A percentile compares a stretch with the other conserved stretches of the same genome.
Conservation (phyloP, 2,329 filamentous ascomycete species). For the Paraphaeosphaeria minitans region DNA sequence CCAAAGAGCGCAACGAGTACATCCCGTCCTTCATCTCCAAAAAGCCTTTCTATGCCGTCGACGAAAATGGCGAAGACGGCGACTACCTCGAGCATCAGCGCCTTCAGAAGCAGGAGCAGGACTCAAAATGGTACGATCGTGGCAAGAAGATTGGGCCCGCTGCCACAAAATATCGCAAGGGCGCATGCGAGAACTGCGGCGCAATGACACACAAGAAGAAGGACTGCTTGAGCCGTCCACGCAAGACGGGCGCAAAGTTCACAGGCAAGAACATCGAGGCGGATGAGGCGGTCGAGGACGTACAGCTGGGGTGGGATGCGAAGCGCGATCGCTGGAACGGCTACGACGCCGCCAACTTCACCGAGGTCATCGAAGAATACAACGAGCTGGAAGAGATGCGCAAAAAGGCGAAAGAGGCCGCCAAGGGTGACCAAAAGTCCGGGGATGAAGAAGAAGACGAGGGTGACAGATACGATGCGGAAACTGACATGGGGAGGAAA, state of each 20-base stretch:
- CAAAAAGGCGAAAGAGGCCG: slow-evolving; percentile 50
- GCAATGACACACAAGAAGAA: slow-evolving; percentile 96
- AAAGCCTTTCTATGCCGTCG: slow-evolving; percentile 92
- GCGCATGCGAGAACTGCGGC: slow-evolving; percentile 97
- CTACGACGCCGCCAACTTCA: slow-evolving; percentile 89
- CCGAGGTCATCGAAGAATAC: slow-evolving; percentile 85
- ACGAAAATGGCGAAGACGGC: slow-evolving; percentile 67
- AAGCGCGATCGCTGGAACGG: slow-evolving; percentile 98
- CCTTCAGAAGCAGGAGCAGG: slow-evolving; percentile 71
- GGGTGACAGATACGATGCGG: slow-evolving; percentile 79
- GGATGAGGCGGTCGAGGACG: slow-evolving; percentile 84
- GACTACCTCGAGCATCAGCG: slow-evolving; percentile 98
- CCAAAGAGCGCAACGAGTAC: slow-evolving; percentile 95
- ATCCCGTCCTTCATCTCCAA: slow-evolving; percentile 98
- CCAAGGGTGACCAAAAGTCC: slow-evolving; percentile 52
- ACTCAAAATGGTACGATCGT: slow-evolving; percentile 90
- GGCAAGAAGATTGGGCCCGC: slow-evolving; percentile 83
- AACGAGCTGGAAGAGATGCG: slow-evolving; percentile 82
- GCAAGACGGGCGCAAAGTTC: slow-evolving; percentile 88
- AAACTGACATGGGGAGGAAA: slow-evolving; percentile 94
- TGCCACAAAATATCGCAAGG: slow-evolving; percentile 96
- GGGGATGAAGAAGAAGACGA: slow-evolving; percentile 58
- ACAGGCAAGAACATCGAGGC: slow-evolving; percentile 92
- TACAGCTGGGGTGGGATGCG: slow-evolving; percentile 91
- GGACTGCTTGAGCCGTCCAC: slow-evolving; percentile 86